Percentiles rank a stretch among this genome's conserved stretches.
These are phyloP conservation scores for Phanerodontia chrysosporium DNA, from an alignment of 768 basidiomycete genomes.

Conservation along the genomic window DNA sequence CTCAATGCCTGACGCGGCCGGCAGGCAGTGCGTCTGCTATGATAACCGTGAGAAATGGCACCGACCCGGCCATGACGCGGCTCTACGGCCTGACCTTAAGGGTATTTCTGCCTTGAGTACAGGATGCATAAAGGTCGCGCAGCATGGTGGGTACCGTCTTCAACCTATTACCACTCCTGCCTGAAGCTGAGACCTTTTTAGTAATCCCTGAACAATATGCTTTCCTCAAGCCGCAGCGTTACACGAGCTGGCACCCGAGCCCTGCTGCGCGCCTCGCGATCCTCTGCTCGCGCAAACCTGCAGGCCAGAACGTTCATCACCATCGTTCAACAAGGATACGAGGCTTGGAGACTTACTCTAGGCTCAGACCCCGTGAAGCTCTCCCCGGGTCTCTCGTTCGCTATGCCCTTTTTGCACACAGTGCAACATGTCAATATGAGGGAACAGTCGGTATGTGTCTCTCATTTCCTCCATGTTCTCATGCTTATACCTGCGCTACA, in stretches of 20 bases:
- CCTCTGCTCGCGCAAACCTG: not conserved
- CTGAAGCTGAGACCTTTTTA: not conserved
- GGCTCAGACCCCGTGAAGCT: not conserved
- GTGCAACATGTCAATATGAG: not conserved
- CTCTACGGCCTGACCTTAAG: too few relatives aligned
- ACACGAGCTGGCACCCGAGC: not conserved
- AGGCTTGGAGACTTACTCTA: not conserved
- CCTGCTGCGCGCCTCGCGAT: not conserved
- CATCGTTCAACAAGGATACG: constrained; percentile 1
- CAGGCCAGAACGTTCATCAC: not conserved
- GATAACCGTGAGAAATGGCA: too few relatives aligned
- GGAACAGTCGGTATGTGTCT: not conserved
- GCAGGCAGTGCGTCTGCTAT: too few relatives aligned
- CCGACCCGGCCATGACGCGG: too few relatives aligned
- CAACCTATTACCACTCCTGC: too few relatives aligned
- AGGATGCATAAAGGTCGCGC: too few relatives aligned
- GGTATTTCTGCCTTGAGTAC: too few relatives aligned
- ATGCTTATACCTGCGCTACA: not conserved
- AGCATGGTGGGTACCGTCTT: too few relatives aligned
- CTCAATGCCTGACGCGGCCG: too few relatives aligned
- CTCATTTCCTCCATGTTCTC: not conserved
- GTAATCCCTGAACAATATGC: not conserved
- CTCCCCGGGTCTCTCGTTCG: not conserved
- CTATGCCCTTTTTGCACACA: not conserved
- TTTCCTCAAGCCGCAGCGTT: not conserved